These are phyloP conservation scores for Salix arbutifolia DNA, from an alignment of 345 rosid species.

Conservation along the genomic window DNA sequence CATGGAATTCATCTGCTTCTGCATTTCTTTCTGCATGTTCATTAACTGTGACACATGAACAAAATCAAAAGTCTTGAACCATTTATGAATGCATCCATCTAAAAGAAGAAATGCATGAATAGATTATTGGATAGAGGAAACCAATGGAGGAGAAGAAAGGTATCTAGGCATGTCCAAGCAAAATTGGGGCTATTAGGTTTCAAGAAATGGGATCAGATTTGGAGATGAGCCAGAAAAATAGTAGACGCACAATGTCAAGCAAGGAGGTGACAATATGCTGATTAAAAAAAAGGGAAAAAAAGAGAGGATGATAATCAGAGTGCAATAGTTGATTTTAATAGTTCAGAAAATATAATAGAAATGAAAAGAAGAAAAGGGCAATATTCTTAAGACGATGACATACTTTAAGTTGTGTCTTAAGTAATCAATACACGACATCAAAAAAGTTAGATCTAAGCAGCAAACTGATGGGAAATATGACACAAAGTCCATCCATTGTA, in stretches of 20 bases:
- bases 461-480: conserved; percentile 2
- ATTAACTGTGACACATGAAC: conserved; percentile 7
- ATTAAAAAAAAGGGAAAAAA: not conserved
- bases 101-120: not conserved
- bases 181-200: not conserved
- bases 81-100: not conserved
- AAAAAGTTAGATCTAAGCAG: not conserved
- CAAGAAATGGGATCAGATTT: not conserved
- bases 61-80: not conserved
- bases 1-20: conserved; percentile 19
- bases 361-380: not conserved
- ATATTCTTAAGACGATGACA: not conserved
- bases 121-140: not conserved
- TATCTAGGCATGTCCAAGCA: not conserved
- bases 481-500: not conserved
- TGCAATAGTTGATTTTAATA: not conserved
- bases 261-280: not conserved
- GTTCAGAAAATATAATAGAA: not conserved
- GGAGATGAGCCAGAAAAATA: not conserved
- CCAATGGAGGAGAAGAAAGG: not conserved
- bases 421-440: not conserved
- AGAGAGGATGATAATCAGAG: not conserved
- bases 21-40: conserved; percentile 30
- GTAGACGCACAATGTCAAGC: not conserved
- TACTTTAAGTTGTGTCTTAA: not conserved